Base-by-base conservation (phyloP, 331 rosid genomes). In the Rhamnella rubrinervis region DNA sequence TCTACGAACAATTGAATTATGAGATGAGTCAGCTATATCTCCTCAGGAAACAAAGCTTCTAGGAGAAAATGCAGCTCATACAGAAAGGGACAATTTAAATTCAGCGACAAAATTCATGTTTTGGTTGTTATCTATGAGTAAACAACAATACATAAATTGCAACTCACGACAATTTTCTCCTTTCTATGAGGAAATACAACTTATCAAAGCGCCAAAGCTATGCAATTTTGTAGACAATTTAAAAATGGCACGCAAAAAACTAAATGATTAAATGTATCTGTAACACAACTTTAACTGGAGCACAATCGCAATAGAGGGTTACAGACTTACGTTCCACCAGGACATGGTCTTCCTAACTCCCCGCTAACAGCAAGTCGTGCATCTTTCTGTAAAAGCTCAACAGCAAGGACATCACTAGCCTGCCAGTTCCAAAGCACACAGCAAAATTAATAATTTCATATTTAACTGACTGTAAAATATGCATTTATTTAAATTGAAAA, bases 381-480 rank as follows among this genome's bases (percentile, higher is more conserved):
- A 79, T 92, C 97, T 77, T 92, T 92, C 85, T 90, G 98, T 67
- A 92, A 72, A 85, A 92, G 96, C 88, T 92, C 98, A 35, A 92
- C 96, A 13, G 98, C 96, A 68, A 92, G 98, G 70, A 90, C 97
- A 68, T 92, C 98, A 77, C 97, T 92, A 67, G 97, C 97, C 98
- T 92, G 80, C 68, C 61, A 82, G 66, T 74, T 21, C 44, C 40
- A 70, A 87, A 75, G 44, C 25, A 59, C 75, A 70, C 11, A 63
- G 52, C 6, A 49, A 51, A 40, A 21, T 25, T 28, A 40, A 18
- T 53, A 18, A 21, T 19, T n/a, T 8, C n/a, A 17, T 53, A 53
- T 19, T 10, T 17, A 53, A 15, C 8, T 18, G 18, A 18, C 19
- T 18, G n/a, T 19, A 6, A 53, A 53, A 17, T 15, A 53, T 44